These are phyloP conservation scores for Xylaria curta DNA, from an alignment of 495 filamentous ascomycete genomes.

Conservation along the genomic window DNA sequence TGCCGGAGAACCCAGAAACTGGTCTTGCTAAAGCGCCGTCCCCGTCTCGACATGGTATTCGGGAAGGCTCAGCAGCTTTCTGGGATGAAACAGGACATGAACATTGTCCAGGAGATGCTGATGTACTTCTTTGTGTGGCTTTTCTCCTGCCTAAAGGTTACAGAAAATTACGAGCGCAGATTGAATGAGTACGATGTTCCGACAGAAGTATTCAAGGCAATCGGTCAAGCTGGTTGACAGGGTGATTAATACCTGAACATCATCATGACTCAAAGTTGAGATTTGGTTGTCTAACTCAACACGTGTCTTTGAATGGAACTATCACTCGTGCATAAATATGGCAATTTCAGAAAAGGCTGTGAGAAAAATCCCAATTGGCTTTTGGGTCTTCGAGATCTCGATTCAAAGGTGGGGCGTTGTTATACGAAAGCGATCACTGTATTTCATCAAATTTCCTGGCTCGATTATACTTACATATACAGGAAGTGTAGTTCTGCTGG, in stretches of 20 bases:
- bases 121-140: constrained; percentile 28
- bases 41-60: constrained; percentile 23
- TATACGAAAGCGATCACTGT: neutral
- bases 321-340: neutral
- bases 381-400: neutral
- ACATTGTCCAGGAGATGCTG: constrained; percentile 16
- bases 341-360: neutral
- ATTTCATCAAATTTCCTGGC: neutral
- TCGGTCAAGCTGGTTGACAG: neutral
- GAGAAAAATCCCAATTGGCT: neutral
- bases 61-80: constrained; percentile 25
- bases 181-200: constrained; percentile 24
- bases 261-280: neutral
- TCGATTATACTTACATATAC: no score
- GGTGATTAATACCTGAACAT: neutral
- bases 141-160: constrained; percentile 14
- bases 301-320: neutral
- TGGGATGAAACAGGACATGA: constrained; percentile 26
- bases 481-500: neutral
- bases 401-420: neutral
- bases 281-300: neutral
- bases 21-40: constrained; percentile 18
- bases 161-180: constrained; percentile 7
- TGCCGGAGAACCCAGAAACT: constrained; percentile 3
- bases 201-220: constrained; percentile 10